Conservation (phyloP, 1,139 yeast species). For the Saccharomyces hybrid region DNA sequence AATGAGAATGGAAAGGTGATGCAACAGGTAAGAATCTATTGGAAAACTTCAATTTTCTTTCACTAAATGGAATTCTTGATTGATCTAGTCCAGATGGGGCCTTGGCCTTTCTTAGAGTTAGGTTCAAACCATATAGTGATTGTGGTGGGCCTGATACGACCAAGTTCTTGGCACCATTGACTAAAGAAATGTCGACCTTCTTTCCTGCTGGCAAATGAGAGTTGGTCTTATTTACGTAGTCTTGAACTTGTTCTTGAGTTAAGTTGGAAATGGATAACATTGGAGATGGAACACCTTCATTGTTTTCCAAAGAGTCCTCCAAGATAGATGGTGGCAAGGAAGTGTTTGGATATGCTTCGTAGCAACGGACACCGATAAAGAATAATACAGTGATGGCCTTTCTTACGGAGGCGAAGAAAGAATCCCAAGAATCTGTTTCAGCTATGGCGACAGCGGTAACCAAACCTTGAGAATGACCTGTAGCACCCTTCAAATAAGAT, state of each 20-base stretch:
- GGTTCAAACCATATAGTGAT: conserved; percentile 92
- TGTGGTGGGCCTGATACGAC: conserved; percentile 98
- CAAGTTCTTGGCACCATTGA: conserved; percentile 92
- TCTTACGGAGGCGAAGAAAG: conserved; percentile 61
- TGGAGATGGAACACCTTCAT: conserved; percentile 96
- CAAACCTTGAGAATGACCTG: conserved; percentile 98
- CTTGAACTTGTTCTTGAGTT: conserved; percentile 68
- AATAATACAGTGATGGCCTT: conserved; percentile 80
- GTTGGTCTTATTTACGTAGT: conserved; percentile 77
- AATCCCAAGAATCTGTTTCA: conserved; percentile 77
- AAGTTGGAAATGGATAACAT: conserved; percentile 92
- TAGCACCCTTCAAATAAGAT: conserved; percentile 66
- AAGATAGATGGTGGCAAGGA: conserved; percentile 89
- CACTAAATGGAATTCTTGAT: conserved; percentile 84
- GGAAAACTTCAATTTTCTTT: conserved; percentile 87
- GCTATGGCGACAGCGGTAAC: conserved; percentile 90
- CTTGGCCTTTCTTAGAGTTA: conserved; percentile 85
- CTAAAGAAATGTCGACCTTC: conserved; percentile 81
- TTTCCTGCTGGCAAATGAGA: conserved; percentile 86
- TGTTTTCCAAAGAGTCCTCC: conserved; percentile 86
- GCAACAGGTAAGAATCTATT: conserved; percentile 92
- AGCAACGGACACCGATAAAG: conserved; percentile 89
- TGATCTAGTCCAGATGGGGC: conserved; percentile 93
- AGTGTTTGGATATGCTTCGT: conserved; percentile 85
- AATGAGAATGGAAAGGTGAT: conserved; percentile 93